Evolutionary conservation across 805 yeast species (phyloP), one percentile per base, ranked within the genome.

Genomic region (Candida glaebosa): DNA sequence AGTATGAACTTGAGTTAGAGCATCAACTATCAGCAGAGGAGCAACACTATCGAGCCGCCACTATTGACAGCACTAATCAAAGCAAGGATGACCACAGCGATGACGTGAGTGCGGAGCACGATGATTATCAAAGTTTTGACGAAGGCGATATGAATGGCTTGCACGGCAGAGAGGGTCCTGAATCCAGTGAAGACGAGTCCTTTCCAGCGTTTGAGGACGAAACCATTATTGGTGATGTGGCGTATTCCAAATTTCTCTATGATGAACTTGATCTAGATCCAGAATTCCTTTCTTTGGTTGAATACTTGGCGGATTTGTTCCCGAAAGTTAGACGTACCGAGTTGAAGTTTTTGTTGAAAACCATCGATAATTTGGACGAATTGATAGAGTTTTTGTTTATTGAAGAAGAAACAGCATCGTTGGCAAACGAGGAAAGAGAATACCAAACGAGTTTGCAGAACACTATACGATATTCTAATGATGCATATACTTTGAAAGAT

Each of bases 401-500:
- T 14, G 57, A 53, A 31, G 43, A 48, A 19, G 46, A 47, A 36
- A 28, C 40, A 31, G 41, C 44, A 16, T 44, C 45, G 14, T 31
- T 43, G 32, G 20, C 28, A n/a, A 18, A 17, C 9, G n/a, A 17
- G 31, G 17, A 25, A n/a, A 10, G 18, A 35, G 16, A 28, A 20
- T 5, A 31, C 16, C 31, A 39, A 30, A 15, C 24, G 10, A 22
- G 19, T 33, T n/a, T 16, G 7, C 32, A 31, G 24, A 7, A 20
- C n/a, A 30, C 9, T 3, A 18, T 37, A 8, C 24, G 37, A 6
- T 51, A 46, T 38, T 38, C 48, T 14, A 40, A 38, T 1, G 47
- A 47, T 2, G 61, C 57, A 9, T 44, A 44, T 42, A 56, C 53
- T 20, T 48, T 75, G 22, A 48, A 53, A 37, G 70, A 66, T 10